Percentiles rank a stretch among this genome's conserved stretches.
These are phyloP conservation scores for Zhuliangozyma blackwelliae DNA, from an alignment of 1,139 yeast species.

Conservation along the genomic window DNA sequence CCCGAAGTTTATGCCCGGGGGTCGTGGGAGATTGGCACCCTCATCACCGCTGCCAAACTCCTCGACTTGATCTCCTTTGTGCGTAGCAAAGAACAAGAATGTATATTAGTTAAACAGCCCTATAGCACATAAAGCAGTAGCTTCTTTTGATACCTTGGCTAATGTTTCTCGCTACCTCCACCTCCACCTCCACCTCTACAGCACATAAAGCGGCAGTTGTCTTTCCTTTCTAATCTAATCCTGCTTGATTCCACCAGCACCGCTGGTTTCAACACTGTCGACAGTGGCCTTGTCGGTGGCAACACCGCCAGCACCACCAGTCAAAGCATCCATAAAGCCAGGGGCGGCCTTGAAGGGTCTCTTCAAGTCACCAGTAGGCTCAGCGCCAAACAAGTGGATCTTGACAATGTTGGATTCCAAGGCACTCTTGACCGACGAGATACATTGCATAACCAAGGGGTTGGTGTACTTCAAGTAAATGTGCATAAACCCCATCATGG, in stretches of 20 bases:
- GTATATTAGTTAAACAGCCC: constrained; percentile 40
- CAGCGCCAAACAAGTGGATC: constrained; percentile 80
- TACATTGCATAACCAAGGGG: constrained; percentile 92
- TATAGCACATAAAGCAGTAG: neutral
- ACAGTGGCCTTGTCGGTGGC: constrained; percentile 85
- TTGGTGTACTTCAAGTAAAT: constrained; percentile 96
- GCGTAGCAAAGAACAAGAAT: constrained; percentile 57
- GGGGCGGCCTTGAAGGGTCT: constrained; percentile 95
- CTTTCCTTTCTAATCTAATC: constrained; percentile 43
- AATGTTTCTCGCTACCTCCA: neutral
- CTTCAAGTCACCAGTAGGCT: constrained; percentile 88
- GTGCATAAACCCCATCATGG: constrained; percentile 99
- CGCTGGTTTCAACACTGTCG: constrained; percentile 80
- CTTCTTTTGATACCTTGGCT: neutral
- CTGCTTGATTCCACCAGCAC: constrained; percentile 87
- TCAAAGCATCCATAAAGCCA: constrained; percentile 67
- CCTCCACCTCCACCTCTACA: neutral
- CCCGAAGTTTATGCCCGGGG: constrained; percentile 63
- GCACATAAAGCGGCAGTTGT: neutral
- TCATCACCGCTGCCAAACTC: constrained; percentile 57
- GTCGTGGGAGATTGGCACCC: constrained; percentile 57
- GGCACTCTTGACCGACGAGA: constrained; percentile 86
- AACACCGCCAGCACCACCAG: constrained; percentile 50
- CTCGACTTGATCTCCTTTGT: constrained; percentile 56
- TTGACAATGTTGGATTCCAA: constrained; percentile 88